Conservation (phyloP, 306 rosid genomes). For the Ammopiptanthus mongolicus region DNA sequence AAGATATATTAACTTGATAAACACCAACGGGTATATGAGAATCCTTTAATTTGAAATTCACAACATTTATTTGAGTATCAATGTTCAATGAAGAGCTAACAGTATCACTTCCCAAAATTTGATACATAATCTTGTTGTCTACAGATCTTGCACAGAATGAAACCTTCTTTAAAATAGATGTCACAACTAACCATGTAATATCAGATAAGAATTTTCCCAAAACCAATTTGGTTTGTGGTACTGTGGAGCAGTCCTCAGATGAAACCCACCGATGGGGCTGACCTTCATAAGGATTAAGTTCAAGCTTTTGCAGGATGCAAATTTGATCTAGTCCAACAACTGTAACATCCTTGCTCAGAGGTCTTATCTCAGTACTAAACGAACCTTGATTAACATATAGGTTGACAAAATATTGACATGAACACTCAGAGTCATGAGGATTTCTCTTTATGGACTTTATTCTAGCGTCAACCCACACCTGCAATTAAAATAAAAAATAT, state of each 20-base stretch:
- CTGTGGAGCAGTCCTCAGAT: constrained; percentile 51
- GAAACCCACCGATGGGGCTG: constrained; percentile 62
- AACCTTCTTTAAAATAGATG: constrained; percentile 54
- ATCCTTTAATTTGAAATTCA: constrained; percentile 37
- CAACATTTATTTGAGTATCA: constrained; percentile 30
- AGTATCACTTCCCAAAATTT: constrained; percentile 40
- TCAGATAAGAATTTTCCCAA: constrained; percentile 63
- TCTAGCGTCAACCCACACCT: constrained; percentile 82
- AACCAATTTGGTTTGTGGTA: constrained; percentile 63
- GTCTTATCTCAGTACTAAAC: constrained; percentile 64
- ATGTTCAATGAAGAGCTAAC: constrained; percentile 20
- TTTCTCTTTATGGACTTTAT: constrained; percentile 76
- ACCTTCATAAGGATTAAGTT: constrained; percentile 36
- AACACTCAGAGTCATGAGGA: constrained; percentile 65
- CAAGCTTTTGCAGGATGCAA: constrained; percentile 66
- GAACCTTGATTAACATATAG: constrained; percentile 69
- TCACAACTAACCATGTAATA: constrained; percentile 66
- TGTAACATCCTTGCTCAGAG: constrained; percentile 47
- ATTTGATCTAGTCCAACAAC: constrained; percentile 52
- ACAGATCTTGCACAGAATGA: constrained; percentile 59
- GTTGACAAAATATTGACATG: constrained; percentile 67
- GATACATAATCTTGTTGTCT: constrained; percentile 62
- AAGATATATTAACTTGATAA: constrained; percentile 34
- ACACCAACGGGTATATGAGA: constrained; percentile 18
- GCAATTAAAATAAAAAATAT: not conserved